phyloP scores from a whole-genome alignment of 345 rosid species.

The Angophora floribunda region DNA sequence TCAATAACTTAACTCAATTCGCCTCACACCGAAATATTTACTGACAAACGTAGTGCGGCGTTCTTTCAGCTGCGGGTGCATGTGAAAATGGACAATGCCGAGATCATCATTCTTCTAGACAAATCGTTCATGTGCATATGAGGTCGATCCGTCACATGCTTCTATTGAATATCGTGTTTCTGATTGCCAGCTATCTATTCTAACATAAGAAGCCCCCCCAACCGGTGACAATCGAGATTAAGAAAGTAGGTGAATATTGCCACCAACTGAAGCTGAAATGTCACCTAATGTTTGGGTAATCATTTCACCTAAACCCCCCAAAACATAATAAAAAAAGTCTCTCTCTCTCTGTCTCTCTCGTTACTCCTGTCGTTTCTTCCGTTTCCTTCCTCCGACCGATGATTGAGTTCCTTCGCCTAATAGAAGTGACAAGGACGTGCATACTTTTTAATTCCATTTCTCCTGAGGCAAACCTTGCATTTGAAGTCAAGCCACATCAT shows the following conservation, averaged over 20 bases:
- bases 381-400: neutral
- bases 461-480: constrained; percentile 19
- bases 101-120: neutral
- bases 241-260: neutral
- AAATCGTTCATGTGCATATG: neutral
- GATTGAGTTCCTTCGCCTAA: neutral
- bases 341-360: neutral
- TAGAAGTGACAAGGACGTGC: neutral
- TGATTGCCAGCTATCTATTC: neutral
- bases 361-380: neutral
- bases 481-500: constrained; percentile 39
- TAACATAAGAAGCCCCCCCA: neutral
- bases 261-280: constrained; percentile 12
- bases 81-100: neutral
- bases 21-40: neutral
- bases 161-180: neutral
- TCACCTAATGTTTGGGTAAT: constrained; percentile 11
- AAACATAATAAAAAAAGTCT: neutral
- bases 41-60: neutral
- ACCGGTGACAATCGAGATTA: neutral
- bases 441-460: neutral
- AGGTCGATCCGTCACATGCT: neutral
- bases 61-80: neutral
- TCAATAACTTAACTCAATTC: neutral
- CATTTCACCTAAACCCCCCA: constrained; percentile 4